A percentile compares a stretch with the other conserved stretches of the same genome.
These are phyloP conservation scores for Chaetomium tenue DNA, from an alignment of 495 filamentous ascomycete species.

Conservation along the genomic window DNA sequence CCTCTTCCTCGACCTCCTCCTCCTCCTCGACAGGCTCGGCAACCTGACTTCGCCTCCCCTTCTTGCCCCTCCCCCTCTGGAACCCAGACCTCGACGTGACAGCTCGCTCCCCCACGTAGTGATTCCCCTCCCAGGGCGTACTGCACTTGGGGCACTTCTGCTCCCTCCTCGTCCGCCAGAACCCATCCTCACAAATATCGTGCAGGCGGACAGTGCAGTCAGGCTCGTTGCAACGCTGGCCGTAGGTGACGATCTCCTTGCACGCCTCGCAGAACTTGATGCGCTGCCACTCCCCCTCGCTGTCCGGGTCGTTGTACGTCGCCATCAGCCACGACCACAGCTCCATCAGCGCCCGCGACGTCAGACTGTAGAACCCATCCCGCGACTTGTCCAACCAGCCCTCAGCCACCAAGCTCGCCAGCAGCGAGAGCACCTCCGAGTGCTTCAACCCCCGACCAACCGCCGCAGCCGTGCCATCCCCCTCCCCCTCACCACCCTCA, in stretches of 20 bases:
- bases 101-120: conserved; percentile 81
- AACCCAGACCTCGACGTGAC: conserved; percentile 52
- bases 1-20: conserved; percentile 32
- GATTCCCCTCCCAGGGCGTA: conserved; percentile 66
- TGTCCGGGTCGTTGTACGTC: conserved; percentile 74
- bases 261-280: conserved; percentile 90
- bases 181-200: conserved; percentile 68
- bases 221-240: conserved; percentile 72
- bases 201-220: conserved; percentile 72
- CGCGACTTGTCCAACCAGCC: conserved; percentile 78
- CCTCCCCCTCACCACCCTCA: conserved; percentile 42
- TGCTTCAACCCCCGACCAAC: conserved; percentile 61
- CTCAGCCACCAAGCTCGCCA: conserved; percentile 69
- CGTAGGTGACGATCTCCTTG: conserved; percentile 84
- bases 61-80: conserved; percentile 37
- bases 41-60: conserved; percentile 33
- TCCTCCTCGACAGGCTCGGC: conserved; percentile 14
- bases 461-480: conserved; percentile 16
- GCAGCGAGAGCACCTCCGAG: conserved; percentile 68
- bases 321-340: conserved; percentile 74
- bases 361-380: conserved; percentile 70
- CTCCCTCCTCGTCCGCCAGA: conserved; percentile 61
- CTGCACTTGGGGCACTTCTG: conserved; percentile 74
- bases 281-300: conserved; percentile 56
- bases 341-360: conserved; percentile 78